Base-by-base conservation (phyloP, 2,329 filamentous ascomycete species). In the Pezicula radicicola region DNA sequence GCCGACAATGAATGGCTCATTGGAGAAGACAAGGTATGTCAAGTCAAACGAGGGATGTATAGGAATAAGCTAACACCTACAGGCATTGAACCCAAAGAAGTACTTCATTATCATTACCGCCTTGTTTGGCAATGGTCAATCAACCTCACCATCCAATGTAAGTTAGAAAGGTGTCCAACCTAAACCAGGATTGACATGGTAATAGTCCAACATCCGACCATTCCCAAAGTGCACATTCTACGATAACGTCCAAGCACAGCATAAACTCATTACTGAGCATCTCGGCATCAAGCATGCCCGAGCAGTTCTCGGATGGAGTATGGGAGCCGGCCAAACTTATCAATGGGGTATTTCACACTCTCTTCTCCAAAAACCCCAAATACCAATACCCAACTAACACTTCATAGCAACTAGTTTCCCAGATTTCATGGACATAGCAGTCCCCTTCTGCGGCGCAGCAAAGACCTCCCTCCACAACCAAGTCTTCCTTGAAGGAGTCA, bases 1-100 rank as follows among this genome's bases (percentile, higher is more conserved):
- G 72, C 76, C 2, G 84, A 89, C 62, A 92, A 92, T 54, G 76
- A 87, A 64, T 91, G 88, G 88, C 78, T 92, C 10, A 77, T 89
- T 40, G 63, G 63, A 50, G 63, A 66, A 48, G 51, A 62, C 7
- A 45, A 45, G 13, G 42, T 45, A 12, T 16, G 42, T 28, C 15
- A 21, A 13, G 2, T 13, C 8, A 6, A 16, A 21, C 9, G 21
- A 13, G 27, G 21, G 2, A 16, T 27, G 6, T 8, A 27, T 28
- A 21, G 13, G 42, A 16, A 13, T 25, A 42, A 42, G 18, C 42
- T 45, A 33, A 45, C 10, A 25, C 6, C n/a, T 18, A 4, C 58
- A 63, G 65, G 79, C 84, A 0, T 73, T 92, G 41, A 79, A 79
- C 55, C 87, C 88, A 0, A 71, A 74, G 13, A 76, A 82, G 44